Percentiles rank a stretch among this genome's conserved stretches.
Evolutionary conservation across 495 filamentous ascomycete genomes (phyloP).

Genomic region (Hypoxylon cercidicola): DNA sequence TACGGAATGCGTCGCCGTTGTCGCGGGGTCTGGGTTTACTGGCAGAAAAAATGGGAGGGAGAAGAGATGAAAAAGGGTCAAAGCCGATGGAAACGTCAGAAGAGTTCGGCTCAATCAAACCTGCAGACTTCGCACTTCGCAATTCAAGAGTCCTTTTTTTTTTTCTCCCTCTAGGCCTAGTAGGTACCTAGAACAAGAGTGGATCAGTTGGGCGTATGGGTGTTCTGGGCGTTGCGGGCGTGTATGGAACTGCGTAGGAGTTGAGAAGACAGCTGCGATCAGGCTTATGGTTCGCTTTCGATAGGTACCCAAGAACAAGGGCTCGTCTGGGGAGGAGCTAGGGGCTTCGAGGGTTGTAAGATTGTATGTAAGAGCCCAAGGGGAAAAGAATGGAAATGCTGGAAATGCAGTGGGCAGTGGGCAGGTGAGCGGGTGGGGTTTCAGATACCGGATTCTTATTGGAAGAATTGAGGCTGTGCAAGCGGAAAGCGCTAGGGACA

Average conservation of each 20-base stretch:
- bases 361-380: conserved; percentile 26
- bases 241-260: background rate
- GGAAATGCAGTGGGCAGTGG: conserved; percentile 19
- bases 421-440: conserved; percentile 37
- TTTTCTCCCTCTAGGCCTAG: conserved; percentile 1
- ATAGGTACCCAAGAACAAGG: conserved; percentile 16
- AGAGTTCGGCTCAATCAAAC: conserved; percentile 57
- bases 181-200: too few species aligned
- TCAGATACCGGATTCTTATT: conserved; percentile 38
- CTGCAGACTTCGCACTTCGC: conserved; percentile 32
- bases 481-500: conserved; percentile 34
- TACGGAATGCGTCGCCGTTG: conserved; percentile 43
- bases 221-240: conserved; percentile 14
- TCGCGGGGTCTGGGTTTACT: conserved; percentile 34
- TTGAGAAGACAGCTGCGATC: background rate
- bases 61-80: conserved; percentile 48
- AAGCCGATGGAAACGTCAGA: conserved; percentile 60
- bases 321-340: conserved; percentile 1
- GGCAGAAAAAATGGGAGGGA: conserved; percentile 45
- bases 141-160: conserved; percentile 26
- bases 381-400: conserved; percentile 20
- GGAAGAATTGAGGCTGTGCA: conserved; percentile 37
- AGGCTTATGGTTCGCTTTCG: conserved; percentile 15
- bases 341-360: conserved; percentile 18
- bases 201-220: background rate